Percentiles rank a stretch among this genome's conserved stretches.
Conservation (phyloP, 768 basidiomycete species). For the Cantharellus anzutake region DNA sequence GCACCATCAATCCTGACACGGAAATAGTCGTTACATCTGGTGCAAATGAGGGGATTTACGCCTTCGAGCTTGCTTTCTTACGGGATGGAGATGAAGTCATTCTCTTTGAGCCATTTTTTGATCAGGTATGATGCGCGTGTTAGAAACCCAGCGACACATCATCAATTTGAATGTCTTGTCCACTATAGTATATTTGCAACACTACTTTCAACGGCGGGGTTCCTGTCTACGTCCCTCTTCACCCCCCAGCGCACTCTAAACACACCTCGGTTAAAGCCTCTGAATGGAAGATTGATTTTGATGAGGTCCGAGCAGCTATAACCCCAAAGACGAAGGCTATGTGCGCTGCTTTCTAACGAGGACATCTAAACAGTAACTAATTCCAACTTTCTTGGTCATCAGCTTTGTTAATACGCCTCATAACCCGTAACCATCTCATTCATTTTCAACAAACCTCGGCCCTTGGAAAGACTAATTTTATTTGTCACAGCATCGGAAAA, state of each 20-base stretch:
- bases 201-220: slow-evolving; percentile 87
- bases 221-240: slow-evolving; percentile 87
- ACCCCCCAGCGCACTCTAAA: slow-evolving; percentile 40
- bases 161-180: not conserved
- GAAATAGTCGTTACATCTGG: slow-evolving; percentile 93
- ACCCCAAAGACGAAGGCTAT: slow-evolving; percentile 87
- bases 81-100: slow-evolving; percentile 93
- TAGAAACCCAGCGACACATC: not conserved
- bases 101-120: slow-evolving; percentile 97
- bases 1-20: slow-evolving; percentile 60
- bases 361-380: not conserved
- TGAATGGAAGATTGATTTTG: slow-evolving; percentile 83
- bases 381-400: not conserved
- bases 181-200: slow-evolving; percentile 56
- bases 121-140: slow-evolving; percentile 22
- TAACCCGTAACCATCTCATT: slow-evolving; percentile 35
- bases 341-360: not conserved
- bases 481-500: slow-evolving; percentile 46
- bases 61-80: slow-evolving; percentile 81
- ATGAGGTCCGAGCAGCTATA: slow-evolving; percentile 61
- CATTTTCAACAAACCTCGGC: too few species aligned
- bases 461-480: not conserved
- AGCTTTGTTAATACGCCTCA: slow-evolving; percentile 84
- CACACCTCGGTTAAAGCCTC: slow-evolving; percentile 31
- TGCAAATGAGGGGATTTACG: slow-evolving; percentile 96